phyloP scores from a whole-genome alignment of 2,329 filamentous ascomycete genomes.

The Ambrosiella cleistominuta region DNA sequence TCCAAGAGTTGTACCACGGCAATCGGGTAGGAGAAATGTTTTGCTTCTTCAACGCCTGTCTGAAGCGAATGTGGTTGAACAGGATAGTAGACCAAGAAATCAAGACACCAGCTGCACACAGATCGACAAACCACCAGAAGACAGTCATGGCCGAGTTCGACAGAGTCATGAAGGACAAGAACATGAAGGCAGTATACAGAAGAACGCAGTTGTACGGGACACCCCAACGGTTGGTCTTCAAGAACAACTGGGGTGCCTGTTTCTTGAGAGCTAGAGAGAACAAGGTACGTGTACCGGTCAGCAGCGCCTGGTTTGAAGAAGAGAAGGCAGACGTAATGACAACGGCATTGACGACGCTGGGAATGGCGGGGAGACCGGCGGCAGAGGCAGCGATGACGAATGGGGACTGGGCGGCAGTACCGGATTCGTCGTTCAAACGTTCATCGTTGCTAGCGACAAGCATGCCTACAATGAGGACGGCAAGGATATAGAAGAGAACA shows the following conservation, averaged over 20 bases:
- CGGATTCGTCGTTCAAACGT: conserved; percentile 20
- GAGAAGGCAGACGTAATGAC: conserved; percentile 43
- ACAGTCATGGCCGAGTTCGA: conserved; percentile 35
- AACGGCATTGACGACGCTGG: conserved; percentile 58
- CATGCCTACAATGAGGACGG: conserved; percentile 52
- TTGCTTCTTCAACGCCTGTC: conserved; percentile 36
- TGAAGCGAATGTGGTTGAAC: conserved; percentile 38
- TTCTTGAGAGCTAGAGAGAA: conserved; percentile 24
- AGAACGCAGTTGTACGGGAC: conserved; percentile 25
- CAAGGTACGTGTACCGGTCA: conserved; percentile 36
- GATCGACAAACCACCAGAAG: conserved; percentile 41
- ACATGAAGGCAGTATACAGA: conserved; percentile 37
- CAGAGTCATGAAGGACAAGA: conserved; percentile 36
- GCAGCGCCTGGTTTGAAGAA: conserved; percentile 47
- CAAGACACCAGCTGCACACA: conserved; percentile 33
- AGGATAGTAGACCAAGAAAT: conserved; percentile 28
- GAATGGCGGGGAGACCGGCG: conserved; percentile 49
- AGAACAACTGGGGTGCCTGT: conserved; percentile 25
- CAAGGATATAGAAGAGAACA: conserved; percentile 43
- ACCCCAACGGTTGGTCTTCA: conserved; percentile 19
- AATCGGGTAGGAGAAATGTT: conserved; percentile 31
- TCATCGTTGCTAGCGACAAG: conserved; percentile 40
- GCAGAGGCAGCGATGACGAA: conserved; percentile 56
- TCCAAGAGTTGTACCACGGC: conserved; percentile 48
- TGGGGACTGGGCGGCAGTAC: conserved; percentile 34